Evolutionary conservation across 306 rosid species (phyloP).

Genomic region (Lathyrus sativus): DNA sequence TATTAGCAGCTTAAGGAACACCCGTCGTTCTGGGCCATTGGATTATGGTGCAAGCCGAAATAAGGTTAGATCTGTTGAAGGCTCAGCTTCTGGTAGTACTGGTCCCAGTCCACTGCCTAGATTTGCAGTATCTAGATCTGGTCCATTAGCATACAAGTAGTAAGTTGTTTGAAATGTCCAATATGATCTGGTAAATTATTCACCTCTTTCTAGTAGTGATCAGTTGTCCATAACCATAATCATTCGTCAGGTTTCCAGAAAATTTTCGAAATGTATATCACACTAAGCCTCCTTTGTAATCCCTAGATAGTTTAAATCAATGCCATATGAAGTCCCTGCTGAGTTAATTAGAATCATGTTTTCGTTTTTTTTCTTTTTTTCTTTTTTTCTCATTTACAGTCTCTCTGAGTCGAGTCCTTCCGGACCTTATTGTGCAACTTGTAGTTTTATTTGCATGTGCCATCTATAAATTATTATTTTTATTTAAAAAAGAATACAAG

Average conservation of each 20-base stretch:
- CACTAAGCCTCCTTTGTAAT: constrained; percentile 37
- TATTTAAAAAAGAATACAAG: not conserved
- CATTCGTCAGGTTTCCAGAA: constrained; percentile 42
- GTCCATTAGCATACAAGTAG: constrained; percentile 91
- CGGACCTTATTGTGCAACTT: constrained; percentile 2
- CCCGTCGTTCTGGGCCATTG: constrained; percentile 89
- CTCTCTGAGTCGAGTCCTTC: constrained; percentile 1
- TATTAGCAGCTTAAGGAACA: constrained; percentile 53
- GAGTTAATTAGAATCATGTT: constrained; percentile 28
- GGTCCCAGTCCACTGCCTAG: constrained; percentile 96
- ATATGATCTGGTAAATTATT: constrained; percentile 48
- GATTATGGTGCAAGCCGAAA: constrained; percentile 79
- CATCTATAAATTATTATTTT: not conserved
- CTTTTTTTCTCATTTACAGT: constrained; percentile 19
- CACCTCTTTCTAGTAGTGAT: constrained; percentile 27
- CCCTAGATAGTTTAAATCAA: constrained; percentile 44
- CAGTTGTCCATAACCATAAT: constrained; percentile 37
- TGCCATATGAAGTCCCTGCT: constrained; percentile 30
- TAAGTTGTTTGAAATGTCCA: constrained; percentile 16
- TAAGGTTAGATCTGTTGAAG: constrained; percentile 59
- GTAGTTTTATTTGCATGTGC: constrained; percentile 26
- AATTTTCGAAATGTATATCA: constrained; percentile 47
- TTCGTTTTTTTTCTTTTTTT: not conserved
- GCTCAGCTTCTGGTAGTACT: constrained; percentile 80
- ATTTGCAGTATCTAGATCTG: constrained; percentile 97